Conservation (phyloP, 805 yeast species). For the Saturnispora ahearnii region DNA sequence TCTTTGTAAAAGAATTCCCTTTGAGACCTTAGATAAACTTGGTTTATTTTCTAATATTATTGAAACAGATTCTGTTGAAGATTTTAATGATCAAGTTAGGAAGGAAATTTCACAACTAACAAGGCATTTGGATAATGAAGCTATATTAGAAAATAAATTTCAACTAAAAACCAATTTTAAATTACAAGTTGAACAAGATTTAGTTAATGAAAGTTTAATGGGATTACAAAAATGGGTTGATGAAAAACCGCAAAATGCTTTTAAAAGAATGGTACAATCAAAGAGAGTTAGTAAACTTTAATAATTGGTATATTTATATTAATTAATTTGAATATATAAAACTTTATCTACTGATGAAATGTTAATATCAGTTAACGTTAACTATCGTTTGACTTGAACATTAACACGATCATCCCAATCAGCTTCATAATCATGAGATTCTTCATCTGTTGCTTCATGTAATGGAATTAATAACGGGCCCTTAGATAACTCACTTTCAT, state of each 20-base stretch:
- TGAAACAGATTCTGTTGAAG: conserved; percentile 28
- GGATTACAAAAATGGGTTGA: conserved; percentile 65
- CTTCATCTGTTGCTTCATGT: conserved; percentile 44
- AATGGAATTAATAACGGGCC: conserved; percentile 30
- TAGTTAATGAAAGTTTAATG: conserved; percentile 54
- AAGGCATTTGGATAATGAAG: conserved; percentile 36
- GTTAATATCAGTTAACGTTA: conserved; percentile 27
- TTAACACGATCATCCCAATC: conserved; percentile 37
- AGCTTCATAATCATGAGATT: conserved; percentile 44
- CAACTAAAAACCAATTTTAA: conserved; percentile 30
- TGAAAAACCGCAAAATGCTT: conserved; percentile 62
- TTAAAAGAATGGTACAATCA: conserved; percentile 8
- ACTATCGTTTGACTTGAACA: conserved; percentile 14
- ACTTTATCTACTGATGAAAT: neutral
- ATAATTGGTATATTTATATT: conserved; percentile 17
- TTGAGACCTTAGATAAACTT: conserved; percentile 43
- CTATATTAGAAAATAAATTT: conserved; percentile 38
- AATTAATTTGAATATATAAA: neutral
- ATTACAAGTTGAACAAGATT: conserved; percentile 37
- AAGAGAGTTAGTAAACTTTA: conserved; percentile 12
- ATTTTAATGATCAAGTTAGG: conserved; percentile 35
- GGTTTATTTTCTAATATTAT: conserved; percentile 60
- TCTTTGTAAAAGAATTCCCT: conserved; percentile 55
- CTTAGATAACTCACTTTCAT: conserved; percentile 20
- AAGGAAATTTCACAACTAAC: conserved; percentile 29